Conservation (phyloP, 768 basidiomycete genomes). For the Psilocybe subaeruginosa region DNA sequence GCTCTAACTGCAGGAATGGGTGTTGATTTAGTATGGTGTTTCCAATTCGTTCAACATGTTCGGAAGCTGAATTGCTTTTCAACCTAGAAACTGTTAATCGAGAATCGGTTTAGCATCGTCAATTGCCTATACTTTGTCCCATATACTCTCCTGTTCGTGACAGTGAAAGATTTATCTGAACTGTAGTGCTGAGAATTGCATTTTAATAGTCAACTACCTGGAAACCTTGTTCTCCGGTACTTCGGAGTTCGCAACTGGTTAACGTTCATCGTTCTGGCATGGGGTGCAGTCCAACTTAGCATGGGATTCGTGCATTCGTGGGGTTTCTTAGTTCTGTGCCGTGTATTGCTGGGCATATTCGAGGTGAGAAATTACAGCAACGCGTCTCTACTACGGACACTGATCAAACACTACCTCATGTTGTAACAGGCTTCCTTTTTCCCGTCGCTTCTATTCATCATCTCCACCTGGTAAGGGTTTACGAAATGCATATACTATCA, state of each 20-base stretch:
- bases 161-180: background rate
- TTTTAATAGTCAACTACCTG: conserved; percentile 43
- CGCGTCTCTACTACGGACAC: background rate
- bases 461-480: conserved; percentile 43
- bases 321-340: conserved; percentile 41
- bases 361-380: conserved; percentile 32
- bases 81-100: conserved; percentile 32
- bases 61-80: background rate
- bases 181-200: conserved; percentile 1
- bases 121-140: conserved; percentile 48
- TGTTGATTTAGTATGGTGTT: conserved; percentile 30
- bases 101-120: conserved; percentile 42
- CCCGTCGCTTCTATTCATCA: conserved; percentile 47
- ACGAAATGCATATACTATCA: background rate
- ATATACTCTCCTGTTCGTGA: conserved; percentile 43
- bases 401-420: background rate
- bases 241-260: conserved; percentile 49
- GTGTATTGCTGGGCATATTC: conserved; percentile 46
- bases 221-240: conserved; percentile 44
- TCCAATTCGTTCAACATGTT: background rate
- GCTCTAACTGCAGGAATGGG: conserved; percentile 50
- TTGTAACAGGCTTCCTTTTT: conserved; percentile 43
- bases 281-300: conserved; percentile 46
- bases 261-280: conserved; percentile 41
- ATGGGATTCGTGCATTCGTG: conserved; percentile 49